phyloP scores from a whole-genome alignment of 441 rosid species.

The Pelargonium fulgidum region DNA sequence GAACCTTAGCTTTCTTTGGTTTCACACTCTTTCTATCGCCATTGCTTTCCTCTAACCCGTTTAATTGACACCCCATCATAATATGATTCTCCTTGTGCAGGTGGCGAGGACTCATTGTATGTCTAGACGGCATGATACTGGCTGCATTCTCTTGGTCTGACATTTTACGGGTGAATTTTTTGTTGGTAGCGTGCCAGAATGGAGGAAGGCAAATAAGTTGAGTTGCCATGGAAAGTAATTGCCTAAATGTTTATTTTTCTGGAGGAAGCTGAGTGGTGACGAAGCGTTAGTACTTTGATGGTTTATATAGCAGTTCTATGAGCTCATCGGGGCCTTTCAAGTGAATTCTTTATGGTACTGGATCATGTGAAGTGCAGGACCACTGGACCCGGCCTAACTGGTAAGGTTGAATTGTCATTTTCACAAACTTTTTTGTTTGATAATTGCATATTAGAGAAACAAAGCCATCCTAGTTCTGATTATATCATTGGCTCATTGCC shows the following conservation, averaged over 20 bases:
- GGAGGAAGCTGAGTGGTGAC: neutral
- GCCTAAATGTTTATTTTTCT: neutral
- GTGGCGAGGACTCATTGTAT: neutral
- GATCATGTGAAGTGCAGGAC: constrained; percentile 6
- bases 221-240: constrained; percentile 3
- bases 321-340: neutral
- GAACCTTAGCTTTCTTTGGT: constrained; percentile 16
- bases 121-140: constrained; percentile 2
- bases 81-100: constrained; percentile 6
- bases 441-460: neutral
- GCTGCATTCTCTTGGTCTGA: constrained; percentile 3
- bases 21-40: constrained; percentile 13
- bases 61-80: neutral
- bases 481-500: constrained; percentile 6
- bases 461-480: neutral
- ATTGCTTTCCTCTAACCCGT: constrained; percentile 14
- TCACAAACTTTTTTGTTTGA: neutral
- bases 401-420: constrained; percentile 9
- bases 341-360: constrained; percentile 3
- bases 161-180: neutral
- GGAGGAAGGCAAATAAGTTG: constrained; percentile 10
- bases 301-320: neutral
- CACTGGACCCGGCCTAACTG: neutral
- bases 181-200: neutral
- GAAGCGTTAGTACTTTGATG: neutral